Percentiles rank a stretch among this genome's conserved stretches.
Evolutionary conservation across 306 rosid species (phyloP).

Genomic region (Morella rubra): DNA sequence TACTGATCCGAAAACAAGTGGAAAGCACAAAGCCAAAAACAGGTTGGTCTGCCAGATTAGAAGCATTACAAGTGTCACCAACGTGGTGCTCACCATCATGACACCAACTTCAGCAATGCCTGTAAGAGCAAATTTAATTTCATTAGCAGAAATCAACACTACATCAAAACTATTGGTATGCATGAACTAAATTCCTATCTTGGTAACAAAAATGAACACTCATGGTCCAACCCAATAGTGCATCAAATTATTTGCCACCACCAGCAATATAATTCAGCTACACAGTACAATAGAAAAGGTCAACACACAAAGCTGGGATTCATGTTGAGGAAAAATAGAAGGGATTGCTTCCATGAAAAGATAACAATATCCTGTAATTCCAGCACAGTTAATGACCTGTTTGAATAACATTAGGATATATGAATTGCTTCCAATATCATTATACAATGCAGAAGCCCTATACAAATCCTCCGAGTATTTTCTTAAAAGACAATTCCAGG

Average conservation of each 20-base stretch:
- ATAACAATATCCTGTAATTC: not conserved
- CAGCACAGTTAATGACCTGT: not conserved
- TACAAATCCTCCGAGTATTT: not conserved
- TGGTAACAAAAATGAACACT: not conserved
- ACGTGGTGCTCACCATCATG: conserved; percentile 86
- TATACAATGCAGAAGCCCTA: not conserved
- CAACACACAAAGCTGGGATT: not conserved
- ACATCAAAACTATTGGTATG: conserved; percentile 1
- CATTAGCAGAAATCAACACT: conserved; percentile 26
- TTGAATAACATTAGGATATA: not conserved
- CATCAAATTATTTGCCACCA: not conserved
- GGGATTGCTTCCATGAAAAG: not conserved
- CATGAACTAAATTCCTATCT: not conserved
- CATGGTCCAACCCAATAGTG: not conserved
- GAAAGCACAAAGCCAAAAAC: conserved; percentile 67
- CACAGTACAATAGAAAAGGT: not conserved
- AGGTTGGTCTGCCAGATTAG: conserved; percentile 94
- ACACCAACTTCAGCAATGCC: conserved; percentile 99
- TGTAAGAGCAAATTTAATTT: conserved; percentile 34
- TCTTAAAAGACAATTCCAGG: not conserved
- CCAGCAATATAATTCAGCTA: conserved; percentile 2
- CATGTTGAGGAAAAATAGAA: conserved; percentile 7
- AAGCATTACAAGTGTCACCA: conserved; percentile 92
- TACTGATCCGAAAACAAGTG: conserved; percentile 72
- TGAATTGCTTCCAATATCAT: conserved; percentile 5